Base-by-base conservation (phyloP, 352 stramenopile genomes). In the Pythium utonaiense region DNA sequence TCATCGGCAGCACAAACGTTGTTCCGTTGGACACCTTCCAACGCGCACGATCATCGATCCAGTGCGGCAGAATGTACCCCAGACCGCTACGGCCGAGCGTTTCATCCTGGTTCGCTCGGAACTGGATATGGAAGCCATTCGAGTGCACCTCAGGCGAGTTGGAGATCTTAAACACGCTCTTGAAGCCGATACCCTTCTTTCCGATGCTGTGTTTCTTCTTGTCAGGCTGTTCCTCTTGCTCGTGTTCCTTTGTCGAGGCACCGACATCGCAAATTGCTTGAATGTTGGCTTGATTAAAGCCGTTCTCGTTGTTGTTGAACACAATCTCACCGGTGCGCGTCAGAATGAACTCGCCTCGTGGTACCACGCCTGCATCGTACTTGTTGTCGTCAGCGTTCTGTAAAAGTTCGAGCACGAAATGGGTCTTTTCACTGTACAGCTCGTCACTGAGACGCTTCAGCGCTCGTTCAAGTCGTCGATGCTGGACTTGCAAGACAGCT, bases 151-250 rank as follows among this genome's bases (percentile, higher is more conserved):
- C 75, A 1, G 88, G 88, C 1, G 66, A 60, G 40, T 94, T 77
- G 0, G 86, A 92, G 21, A 96, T 80, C 59, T 92, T 91, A 69
- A 96, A 96, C 3, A 96, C 88, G n/a, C 84, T 95, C 67, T 96
- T 96, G 57, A 96, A 96, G 22, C 86, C 88, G 47, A 96, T 96
- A 3, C 88, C 88, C 56, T 96, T 96, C 59, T 93, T 92, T 28
- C 88, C 86, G n/a, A 96, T 96, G 62, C 85, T 93, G 2, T 70
- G 16, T 64, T 64, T 45, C 5, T 53, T 17, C 64, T 70, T 45
- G 38, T 45, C 38, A 5, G 38, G 38, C 4, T 45, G 17, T 50
- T 63, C 55, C 33, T 62, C 36, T 2, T 55, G 22, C 25, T 69
- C 56, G 1, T 69, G 28, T 24, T 73, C 66, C 52, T 95, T 95